Evolutionary conservation across 108 stramenopile species (phyloP), one percentile per base, ranked within the genome.

Genomic region (Craspedostauros australis): DNA sequence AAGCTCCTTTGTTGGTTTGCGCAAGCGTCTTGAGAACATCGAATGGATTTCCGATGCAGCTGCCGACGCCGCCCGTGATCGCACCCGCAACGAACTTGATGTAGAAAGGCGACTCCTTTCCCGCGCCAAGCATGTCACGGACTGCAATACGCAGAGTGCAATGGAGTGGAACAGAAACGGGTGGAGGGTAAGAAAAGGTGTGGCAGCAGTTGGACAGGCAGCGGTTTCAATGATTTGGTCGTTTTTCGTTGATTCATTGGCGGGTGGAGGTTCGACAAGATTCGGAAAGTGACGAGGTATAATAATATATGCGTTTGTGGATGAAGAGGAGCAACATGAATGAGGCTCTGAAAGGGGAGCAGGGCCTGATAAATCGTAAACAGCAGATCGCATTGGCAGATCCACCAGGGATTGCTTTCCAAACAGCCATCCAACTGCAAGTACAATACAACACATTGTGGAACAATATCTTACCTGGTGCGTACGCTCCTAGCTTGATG

Each of bases 11-110:
- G 70, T 86, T 86, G 39, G 91, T 78, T 63, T 93, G 89, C 15
- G 89, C 84, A 25, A 91, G 54, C n/a, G 95, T 93, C 64, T 76
- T 91, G 39, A 93, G 37, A 18, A 95, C 95, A 67, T 95, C 95
- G 42, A 72, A 72, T 15, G 92, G 93, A 61, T 90, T 90, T 19
- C 88, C 92, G 34, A 83, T 60, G 41, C 88, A 64, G 36, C 82
- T 83, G 4, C 92, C 88, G n/a, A 84, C 64, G 50, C 86, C 88
- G 47, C 93, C 93, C 15, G 88, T 84, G 28, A 86, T 57, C 31
- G 87, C 84, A 32, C 93, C 93, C 0, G 93, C 93, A 19, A 84
- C 38, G 67, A 94, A 94, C 53, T 91, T 95, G 41, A 88, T 21
- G 54, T 80, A 73, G 45, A 95, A 86, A 6, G 84, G 76, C 18